phyloP scores from a whole-genome alignment of 805 yeast genomes.

The Cyberlindnera mrakii region DNA sequence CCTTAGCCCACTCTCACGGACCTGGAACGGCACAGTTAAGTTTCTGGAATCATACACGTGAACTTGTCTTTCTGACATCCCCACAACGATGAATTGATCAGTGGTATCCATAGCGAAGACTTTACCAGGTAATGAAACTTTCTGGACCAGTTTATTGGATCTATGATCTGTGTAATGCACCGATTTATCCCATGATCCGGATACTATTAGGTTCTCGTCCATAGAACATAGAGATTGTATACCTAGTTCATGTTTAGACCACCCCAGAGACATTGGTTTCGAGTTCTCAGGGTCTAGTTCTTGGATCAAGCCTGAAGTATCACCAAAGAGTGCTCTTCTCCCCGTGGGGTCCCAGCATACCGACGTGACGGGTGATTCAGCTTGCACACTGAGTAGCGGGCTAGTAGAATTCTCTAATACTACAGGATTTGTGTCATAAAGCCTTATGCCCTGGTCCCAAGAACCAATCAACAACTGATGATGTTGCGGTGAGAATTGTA shows the following conservation, averaged over 20 bases:
- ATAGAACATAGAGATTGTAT: slow-evolving; percentile 27
- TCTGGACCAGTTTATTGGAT: slow-evolving; percentile 3
- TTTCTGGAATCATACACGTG: slow-evolving; percentile 54
- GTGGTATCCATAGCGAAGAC: slow-evolving; percentile 58
- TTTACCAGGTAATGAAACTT: slow-evolving; percentile 35
- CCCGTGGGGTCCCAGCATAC: slow-evolving; percentile 17
- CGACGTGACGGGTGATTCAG: slow-evolving; percentile 15
- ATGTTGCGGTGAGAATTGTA: slow-evolving; percentile 31
- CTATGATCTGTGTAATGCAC: slow-evolving; percentile 10
- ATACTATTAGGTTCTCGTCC: slow-evolving; percentile 31
- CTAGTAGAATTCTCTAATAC: slow-evolving; percentile 23
- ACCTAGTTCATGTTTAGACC: slow-evolving; percentile 33
- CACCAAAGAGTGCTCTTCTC: slow-evolving; percentile 37
- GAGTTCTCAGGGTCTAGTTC: slow-evolving; percentile 46
- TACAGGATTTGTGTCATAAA: slow-evolving; percentile 33
- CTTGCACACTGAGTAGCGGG: slow-evolving; percentile 21
- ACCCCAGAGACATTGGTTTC: slow-evolving; percentile 21
- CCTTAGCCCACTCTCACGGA: slow-evolving; percentile 58
- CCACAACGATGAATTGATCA: slow-evolving; percentile 41
- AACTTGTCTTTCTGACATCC: slow-evolving; percentile 45
- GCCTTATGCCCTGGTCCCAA: slow-evolving; percentile 49
- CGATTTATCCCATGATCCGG: slow-evolving; percentile 54
- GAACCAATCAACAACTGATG: slow-evolving; percentile 43
- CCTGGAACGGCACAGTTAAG: slow-evolving; percentile 37
- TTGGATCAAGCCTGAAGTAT: slow-evolving; percentile 48